Base-by-base conservation (phyloP, 1,284 basidiomycete genomes). In the Leucocoprinus gongylophorus region DNA sequence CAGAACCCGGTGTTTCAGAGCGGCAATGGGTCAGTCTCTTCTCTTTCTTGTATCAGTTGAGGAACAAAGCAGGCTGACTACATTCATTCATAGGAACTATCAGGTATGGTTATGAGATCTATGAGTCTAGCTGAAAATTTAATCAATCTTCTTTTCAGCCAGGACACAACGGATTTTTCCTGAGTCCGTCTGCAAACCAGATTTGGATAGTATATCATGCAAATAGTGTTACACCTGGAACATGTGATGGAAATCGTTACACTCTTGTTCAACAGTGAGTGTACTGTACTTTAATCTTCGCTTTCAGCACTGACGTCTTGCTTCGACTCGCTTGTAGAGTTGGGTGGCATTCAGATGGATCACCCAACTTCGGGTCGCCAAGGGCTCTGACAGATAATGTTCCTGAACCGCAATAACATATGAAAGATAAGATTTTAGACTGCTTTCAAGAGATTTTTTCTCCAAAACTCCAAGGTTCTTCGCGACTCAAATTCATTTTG, bases 141-240 rank as follows among this genome's bases (percentile, higher is more conserved):
- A 6, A 17, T 39, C 29, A n/a, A 40, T 17, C n/a, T 12, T 17
- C 12, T 10, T 29, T 30, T 46, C 15, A 67, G 61, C 69, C 69
- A 44, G 68, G 67, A 1, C 67, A 69, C 54, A 67, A 66, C 37
- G 64, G 62, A 2, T 68, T 68, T 56, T 69, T 68, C 61, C 49
- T 58, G 23, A 64, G 65, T 45, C 62, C 69, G 1, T 64, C 61
- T 26, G 65, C 64, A 7, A 60, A 60, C 33, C 51, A 68, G 32
- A 65, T 66, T 20, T 67, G 60, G 56, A 69, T 62, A 39, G 67
- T 68, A 42, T 39, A 23, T 49, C 66, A 68, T 48, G 64, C 64
- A 13, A 59, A 57, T 15, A 46, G 58, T 30, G 53, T 56, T 4
- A 59, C 61, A 3, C 64, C 65, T 17, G 65, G 61, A 32, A 57